Percentiles rank a stretch among this genome's conserved stretches.
These are phyloP conservation scores for Vitis hybrid DNA, from an alignment of 177 flowering plant genomes.

Conservation along the genomic window DNA sequence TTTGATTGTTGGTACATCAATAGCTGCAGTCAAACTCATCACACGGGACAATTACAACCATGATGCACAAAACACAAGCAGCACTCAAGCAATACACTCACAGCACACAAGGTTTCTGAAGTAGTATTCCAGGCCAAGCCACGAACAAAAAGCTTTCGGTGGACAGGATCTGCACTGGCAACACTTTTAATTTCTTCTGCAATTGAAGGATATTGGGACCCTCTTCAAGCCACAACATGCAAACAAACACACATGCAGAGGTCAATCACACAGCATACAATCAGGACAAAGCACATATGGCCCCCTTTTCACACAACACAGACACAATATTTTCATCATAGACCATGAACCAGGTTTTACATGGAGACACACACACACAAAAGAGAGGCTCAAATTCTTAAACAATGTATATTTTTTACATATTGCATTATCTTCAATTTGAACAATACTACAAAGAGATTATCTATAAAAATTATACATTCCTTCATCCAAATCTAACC, in stretches of 20 bases:
- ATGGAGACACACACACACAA: neutral
- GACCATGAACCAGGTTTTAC: slow-evolving; percentile 6
- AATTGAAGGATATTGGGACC: slow-evolving; percentile 67
- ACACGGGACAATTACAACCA: slow-evolving; percentile 12
- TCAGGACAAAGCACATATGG: slow-evolving; percentile 16
- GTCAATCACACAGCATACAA: slow-evolving; percentile 68
- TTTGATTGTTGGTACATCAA: slow-evolving; percentile 3
- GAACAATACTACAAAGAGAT: too few species aligned
- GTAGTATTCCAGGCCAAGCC: slow-evolving; percentile 81
- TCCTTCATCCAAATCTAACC: too few species aligned
- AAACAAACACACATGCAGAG: slow-evolving; percentile 64
- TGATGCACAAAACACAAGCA: slow-evolving; percentile 33
- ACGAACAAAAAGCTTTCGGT: slow-evolving; percentile 85
- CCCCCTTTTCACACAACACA: slow-evolving; percentile 9
- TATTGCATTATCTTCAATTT: too few species aligned
- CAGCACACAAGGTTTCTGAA: slow-evolving; percentile 85
- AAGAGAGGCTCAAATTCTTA: neutral
- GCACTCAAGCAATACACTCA: slow-evolving; percentile 62
- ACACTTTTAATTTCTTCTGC: slow-evolving; percentile 70
- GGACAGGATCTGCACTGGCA: slow-evolving; percentile 79
- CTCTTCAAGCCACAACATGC: slow-evolving; percentile 73
- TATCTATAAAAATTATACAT: too few species aligned
- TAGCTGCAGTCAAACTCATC: slow-evolving; percentile 3
- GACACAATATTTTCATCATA: slow-evolving; percentile 13
- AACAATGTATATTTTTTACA: too few species aligned